Evolutionary conservation across 2,329 filamentous ascomycete genomes (phyloP), one percentile per base, ranked within the genome.

Genomic region (Atkinsonella hypoxylon): DNA sequence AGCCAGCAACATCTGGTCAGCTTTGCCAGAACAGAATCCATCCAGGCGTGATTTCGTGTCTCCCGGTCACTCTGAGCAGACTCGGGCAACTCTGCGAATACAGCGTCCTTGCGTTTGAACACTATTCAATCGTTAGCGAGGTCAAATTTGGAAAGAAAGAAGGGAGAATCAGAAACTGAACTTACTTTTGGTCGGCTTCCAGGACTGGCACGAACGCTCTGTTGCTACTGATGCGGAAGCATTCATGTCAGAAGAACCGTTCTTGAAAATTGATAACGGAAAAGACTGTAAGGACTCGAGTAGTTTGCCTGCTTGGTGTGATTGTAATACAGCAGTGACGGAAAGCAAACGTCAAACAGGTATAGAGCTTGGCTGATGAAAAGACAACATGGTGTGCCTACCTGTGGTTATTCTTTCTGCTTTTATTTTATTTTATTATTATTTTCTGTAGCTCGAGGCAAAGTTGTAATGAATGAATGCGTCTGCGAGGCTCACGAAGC

Each of bases 1-100:
- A 52, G 47, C 50, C 50, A 52, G 42, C 45, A 44, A 18, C 46
- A 26, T 34, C 42, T 52, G 40, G 45, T 49, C 46, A 52, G 42
- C 49, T 46, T 50, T 20, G 15, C 30, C 26, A 46, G 22, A 41
- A 26, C 30, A 39, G 15, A 11, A 38, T 38, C 39, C 47, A 47
- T 49, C 47, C 42, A 39, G 50, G 22, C 43, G 8, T 20, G 17
- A 31, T 34, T 42, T 39, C 46, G 45, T 34, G 46, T 49, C 7
- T 32, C 17, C 47, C 47, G 30, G 34, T 10, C 20, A n/a, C 31
- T 47, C 31, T 45, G 32, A 20, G 31, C 22, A 39, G 45, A 15
- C 32, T 10, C 26, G 17, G 46, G 17, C 41, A 52, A 13, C 26
- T 45, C 39, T 41, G 17, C 17, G 13, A 41, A 46, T 20, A 42